Evolutionary conservation across 371 early-diverging fungal genomes (phyloP), one percentile per base, ranked within the genome.

Genomic region (Batrachochytrium dendrobatidis): DNA sequence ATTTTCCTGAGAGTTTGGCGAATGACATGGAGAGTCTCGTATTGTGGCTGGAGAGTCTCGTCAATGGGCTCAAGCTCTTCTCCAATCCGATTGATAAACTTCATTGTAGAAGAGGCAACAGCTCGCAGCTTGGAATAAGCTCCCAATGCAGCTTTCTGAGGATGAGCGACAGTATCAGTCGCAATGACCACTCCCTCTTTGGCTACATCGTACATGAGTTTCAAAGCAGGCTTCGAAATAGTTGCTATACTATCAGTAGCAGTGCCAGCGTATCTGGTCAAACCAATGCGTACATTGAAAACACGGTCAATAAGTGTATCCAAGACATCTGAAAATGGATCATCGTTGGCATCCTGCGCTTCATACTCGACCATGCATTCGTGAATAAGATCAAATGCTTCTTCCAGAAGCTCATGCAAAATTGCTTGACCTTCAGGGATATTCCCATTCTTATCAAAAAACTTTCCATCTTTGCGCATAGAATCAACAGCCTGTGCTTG

Each of bases 301-400:
- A 58, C 55, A 3, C 53, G 32, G 17, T 59, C 59, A 22, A 45
- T 58, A 17, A 58, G 60, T 25, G 32, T 55, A 39, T 12, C 12
- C 39, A 39, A n/a, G 15, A 39, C 39, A 12, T 12, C 22, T n/a
- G n/a, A n/a, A n/a, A n/a, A n/a, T 5, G 56, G 30, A 18, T 44
- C 44, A 5, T 4, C 51, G 22, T 10, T 22, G 5, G 6, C 51
- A 5, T 22, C 29, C 17, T 31, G 58, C 12, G 26, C 18, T 25
- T 69, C 69, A 10, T 60, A 12, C 48, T 46, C 59, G 30, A 70
- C 59, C 6, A 66, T 39, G 43, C 64, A 68, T 45, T 68, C 66
- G 60, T 71, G 71, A 22, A 71, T 48, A 17, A 71, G 55, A 43
- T 71, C 71, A 35, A 63, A 71, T 7, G 65, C 71, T 28, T 66